These are phyloP conservation scores for Psophocarpus tetragonolobus DNA, from an alignment of 306 rosid genomes.

Conservation along the genomic window DNA sequence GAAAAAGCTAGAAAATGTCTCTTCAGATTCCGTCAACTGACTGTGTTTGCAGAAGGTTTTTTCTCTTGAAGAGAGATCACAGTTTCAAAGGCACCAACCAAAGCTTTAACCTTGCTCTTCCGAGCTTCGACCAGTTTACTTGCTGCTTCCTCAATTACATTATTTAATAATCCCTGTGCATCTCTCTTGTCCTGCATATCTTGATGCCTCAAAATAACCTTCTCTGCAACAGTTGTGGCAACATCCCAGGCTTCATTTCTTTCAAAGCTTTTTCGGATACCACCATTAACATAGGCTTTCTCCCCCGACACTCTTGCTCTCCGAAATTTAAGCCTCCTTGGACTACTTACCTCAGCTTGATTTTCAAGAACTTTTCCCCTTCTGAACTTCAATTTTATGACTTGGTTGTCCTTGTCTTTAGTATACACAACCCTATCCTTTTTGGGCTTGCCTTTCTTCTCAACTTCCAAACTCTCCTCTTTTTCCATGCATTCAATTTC, in stretches of 20 bases:
- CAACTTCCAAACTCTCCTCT: constrained; percentile 35
- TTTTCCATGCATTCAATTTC: constrained; percentile 46
- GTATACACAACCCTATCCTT: constrained; percentile 39
- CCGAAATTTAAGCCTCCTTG: constrained; percentile 78
- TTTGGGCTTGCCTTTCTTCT: constrained; percentile 34
- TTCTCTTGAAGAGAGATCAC: constrained; percentile 92
- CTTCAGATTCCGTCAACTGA: constrained; percentile 42
- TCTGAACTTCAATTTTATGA: constrained; percentile 54
- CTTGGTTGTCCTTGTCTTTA: constrained; percentile 48
- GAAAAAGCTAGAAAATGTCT: neutral
- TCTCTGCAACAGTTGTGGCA: constrained; percentile 38
- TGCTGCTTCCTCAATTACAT: constrained; percentile 91
- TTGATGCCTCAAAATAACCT: constrained; percentile 78
- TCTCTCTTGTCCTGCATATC: constrained; percentile 71
- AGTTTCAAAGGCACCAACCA: constrained; percentile 98
- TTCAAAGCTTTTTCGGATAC: constrained; percentile 47
- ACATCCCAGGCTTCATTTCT: constrained; percentile 38
- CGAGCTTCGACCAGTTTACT: constrained; percentile 73
- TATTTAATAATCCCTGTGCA: constrained; percentile 73
- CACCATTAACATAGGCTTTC: constrained; percentile 32
- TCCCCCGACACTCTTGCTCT: constrained; percentile 53
- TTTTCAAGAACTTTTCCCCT: constrained; percentile 67
- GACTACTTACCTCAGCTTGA: constrained; percentile 44
- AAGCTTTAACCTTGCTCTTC: constrained; percentile 96
- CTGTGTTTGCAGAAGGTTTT: constrained; percentile 53